Evolutionary conservation across 345 rosid species (phyloP).

Genomic region (Toxicodendron radicans): DNA sequence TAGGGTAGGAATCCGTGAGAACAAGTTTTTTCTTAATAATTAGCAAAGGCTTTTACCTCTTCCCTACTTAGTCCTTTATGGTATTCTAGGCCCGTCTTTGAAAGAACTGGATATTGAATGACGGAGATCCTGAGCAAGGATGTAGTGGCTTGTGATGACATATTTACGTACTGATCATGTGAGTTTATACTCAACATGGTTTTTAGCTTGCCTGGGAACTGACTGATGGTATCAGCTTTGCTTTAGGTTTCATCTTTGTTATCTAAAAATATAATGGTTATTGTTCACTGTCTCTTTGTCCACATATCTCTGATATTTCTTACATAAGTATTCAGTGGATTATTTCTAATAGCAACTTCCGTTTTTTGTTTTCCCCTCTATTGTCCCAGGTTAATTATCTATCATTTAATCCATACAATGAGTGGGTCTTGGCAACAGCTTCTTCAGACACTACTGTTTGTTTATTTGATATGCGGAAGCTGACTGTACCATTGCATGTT

Average conservation of each 20-base stretch:
- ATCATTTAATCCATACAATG: constrained; percentile 86
- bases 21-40: too few species aligned
- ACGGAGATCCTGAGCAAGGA: not conserved
- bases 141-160: too few species aligned
- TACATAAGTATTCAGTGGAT: not conserved
- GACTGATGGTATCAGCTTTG: too few species aligned
- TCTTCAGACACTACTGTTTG: constrained; percentile 83
- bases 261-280: not conserved
- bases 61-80: too few species aligned
- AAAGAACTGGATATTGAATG: too few species aligned
- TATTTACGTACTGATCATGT: too few species aligned
- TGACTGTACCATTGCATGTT: constrained; percentile 61
- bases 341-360: not conserved
- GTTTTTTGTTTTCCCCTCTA: constrained; percentile 11
- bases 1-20: not conserved
- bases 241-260: not conserved
- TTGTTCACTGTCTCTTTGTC: not conserved
- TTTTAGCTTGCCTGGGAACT: not conserved
- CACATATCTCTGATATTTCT: not conserved
- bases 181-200: too few species aligned
- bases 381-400: constrained; percentile 64
- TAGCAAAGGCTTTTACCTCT: too few species aligned
- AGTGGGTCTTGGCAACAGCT: constrained; percentile 91
- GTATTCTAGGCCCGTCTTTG: too few species aligned
- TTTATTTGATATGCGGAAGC: constrained; percentile 81